Evolutionary conservation across 2,329 filamentous ascomycete genomes (phyloP), one percentile per base, ranked within the genome.

Genomic region (Ascochyta fabae): DNA sequence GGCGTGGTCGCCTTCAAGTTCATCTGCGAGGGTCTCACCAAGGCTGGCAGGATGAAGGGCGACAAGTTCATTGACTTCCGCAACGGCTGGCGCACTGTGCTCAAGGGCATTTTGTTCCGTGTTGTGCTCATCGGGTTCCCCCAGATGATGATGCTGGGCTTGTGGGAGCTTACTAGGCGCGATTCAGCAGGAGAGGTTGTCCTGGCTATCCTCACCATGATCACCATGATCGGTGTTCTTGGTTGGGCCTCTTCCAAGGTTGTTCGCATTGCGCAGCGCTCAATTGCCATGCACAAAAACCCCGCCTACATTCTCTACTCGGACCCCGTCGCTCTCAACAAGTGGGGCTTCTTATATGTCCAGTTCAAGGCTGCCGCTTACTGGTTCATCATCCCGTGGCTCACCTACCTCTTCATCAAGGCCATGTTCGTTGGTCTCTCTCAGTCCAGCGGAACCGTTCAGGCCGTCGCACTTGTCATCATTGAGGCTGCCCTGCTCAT

Each of bases 271-370:
- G 94, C 92, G 31, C 91, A 91, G 71, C 89, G 91, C 66, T 97
- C 93, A 29, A 89, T 96, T 60, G 79, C 84, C 53, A 91, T 96
- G 86, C 93, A 97, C 83, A 93, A 94, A 79, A 97, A 96, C 79
- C 92, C 94, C 24, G 94, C 93, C 26, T 97, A 97, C 77, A 96
- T 97, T 66, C 87, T 98, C 59, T 98, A 96, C 80, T 96, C 94
- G 2, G 93, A 98, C 69, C 92, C 93, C n/a, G 85, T 91, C 60
- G 88, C 90, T 48, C 85, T 98, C 61, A 96, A 97, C 85, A 96
- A 96, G 79, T 97, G 93, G 94, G 94, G 94, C 22, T 97, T 97
- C 81, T 85, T 98, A 62, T 98, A 98, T 73, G 92, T 98, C 36
- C 93, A 96, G 76, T 97, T 96, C 83, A 90, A 94, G 69, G 94